Conservation (phyloP, 257 asterid species). For the Ehretia macrophylla region DNA sequence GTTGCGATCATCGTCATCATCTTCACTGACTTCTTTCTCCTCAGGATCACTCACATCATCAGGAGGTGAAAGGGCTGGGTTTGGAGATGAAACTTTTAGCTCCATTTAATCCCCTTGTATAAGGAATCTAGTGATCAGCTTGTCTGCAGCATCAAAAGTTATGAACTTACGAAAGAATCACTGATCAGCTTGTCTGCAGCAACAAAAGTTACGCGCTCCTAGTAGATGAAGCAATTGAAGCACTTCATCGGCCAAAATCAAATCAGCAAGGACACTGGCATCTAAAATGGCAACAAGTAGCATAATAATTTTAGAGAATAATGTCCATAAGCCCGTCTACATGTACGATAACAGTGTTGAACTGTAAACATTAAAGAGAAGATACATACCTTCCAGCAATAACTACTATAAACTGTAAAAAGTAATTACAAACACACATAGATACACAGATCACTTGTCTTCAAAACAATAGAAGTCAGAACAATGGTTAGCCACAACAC, state of each 20-base stretch:
- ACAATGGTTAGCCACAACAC: no score
- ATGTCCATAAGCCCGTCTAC: neutral
- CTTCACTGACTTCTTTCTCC: constrained; percentile 86
- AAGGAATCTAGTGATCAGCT: constrained; percentile 5
- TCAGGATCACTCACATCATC: constrained; percentile 69
- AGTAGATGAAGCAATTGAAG: constrained; percentile 8
- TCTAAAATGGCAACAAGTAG: constrained; percentile 17
- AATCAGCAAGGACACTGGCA: constrained; percentile 1
- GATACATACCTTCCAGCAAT: neutral
- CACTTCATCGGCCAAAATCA: constrained; percentile 10
- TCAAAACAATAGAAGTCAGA: no score
- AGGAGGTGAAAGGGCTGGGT: constrained; percentile 58
- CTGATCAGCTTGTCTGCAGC: constrained; percentile 4
- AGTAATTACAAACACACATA: no score
- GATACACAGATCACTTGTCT: no score
- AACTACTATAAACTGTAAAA: no score
- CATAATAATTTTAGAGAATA: neutral
- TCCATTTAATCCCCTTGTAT: constrained; percentile 41
- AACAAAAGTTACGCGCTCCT: constrained; percentile 13
- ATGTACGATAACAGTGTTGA: neutral
- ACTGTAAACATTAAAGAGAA: neutral
- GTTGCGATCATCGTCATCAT: constrained; percentile 97
- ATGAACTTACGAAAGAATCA: constrained; percentile 5
- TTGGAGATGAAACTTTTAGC: constrained; percentile 65
- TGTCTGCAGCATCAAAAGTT: constrained; percentile 11